Evolutionary conservation across 1,139 yeast species (phyloP), one percentile per base, ranked within the genome.

Genomic region (Yamadazyma jaroonii): DNA sequence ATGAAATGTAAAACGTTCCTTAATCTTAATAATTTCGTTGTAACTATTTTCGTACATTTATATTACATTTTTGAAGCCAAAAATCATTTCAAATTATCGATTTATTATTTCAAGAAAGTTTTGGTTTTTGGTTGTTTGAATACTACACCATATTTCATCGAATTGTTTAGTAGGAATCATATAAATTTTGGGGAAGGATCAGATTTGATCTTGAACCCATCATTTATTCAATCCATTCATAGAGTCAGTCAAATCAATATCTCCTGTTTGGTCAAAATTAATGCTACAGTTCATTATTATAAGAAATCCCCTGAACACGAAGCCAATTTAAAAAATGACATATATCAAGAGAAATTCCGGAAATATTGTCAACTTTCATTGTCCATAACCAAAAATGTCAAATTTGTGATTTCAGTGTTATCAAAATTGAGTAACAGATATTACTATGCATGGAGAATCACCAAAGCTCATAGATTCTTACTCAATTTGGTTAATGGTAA

Each of bases 371-470:
- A 50, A 36, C 35, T 54, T 25, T 52, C 59, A n/a, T 48, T 50
- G 35, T 33, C 45, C 5, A 30, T 50, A 33, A 58, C 56, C 36
- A 49, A 44, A 31, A 37, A 56, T 10, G 34, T 47, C n/a, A 55
- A 54, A 26, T 51, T 48, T 40, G 48, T 56, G 26, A 46, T 62
- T 23, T 48, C 53, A 1, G 55, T 61, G 0, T 39, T 65, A 42
- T 53, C 64, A 3, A 52, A 56, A 27, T 51, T 62, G 28, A 64
- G 70, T 40, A 58, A 56, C 33, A 48, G 73, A 36, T 70, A 70
- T 44, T 70, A 66, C 45, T 66, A 63, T 49, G 73, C 76, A 1
- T 70, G 76, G 76, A 57, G 70, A 46, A 54, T 66, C 2, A 54
- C 64, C 9, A 69, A 65, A 42, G 63, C 67, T 2, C 67, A 66